A percentile compares a stretch with the other conserved stretches of the same genome.
Evolutionary conservation across 2,329 filamentous ascomycete genomes (phyloP).

Genomic region (Ceratocystis diversiconidia): DNA sequence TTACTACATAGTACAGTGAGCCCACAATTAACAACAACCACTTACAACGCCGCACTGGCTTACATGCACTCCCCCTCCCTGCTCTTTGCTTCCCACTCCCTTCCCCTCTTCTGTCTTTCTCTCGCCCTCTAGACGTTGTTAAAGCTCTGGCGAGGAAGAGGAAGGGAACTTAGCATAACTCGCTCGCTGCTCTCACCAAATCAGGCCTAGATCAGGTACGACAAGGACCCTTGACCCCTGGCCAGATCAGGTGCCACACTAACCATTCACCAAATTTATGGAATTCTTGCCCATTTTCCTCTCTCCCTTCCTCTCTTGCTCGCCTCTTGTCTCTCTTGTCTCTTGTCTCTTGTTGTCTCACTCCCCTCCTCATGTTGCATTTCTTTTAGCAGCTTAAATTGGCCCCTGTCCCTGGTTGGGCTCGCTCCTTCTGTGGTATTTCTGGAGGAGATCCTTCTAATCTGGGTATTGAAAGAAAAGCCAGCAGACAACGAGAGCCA

Average conservation of each 20-base stretch:
- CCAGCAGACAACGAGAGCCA: neutral
- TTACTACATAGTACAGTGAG: neutral
- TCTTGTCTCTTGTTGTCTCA: neutral
- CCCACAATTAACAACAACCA: neutral
- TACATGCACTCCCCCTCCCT: neutral
- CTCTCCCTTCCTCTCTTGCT: neutral
- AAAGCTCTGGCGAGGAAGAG: neutral
- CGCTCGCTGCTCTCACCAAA: neutral
- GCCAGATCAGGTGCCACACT: neutral
- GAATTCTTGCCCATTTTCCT: neutral
- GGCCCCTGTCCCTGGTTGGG: neutral
- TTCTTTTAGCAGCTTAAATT: neutral
- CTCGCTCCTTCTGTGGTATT: neutral
- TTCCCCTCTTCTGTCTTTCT: neutral
- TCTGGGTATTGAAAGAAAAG: neutral
- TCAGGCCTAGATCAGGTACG: neutral
- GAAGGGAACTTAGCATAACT: neutral
- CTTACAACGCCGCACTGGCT: neutral
- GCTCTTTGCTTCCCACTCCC: neutral
- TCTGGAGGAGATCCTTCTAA: constrained; percentile 5
- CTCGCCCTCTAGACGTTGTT: neutral
- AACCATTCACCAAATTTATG: too few species aligned
- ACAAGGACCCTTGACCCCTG: neutral
- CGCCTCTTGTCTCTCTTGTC: neutral
- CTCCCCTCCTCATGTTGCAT: neutral